Evolutionary conservation across 1,139 yeast genomes (phyloP).

Genomic region (Debaryomyces sp.): DNA sequence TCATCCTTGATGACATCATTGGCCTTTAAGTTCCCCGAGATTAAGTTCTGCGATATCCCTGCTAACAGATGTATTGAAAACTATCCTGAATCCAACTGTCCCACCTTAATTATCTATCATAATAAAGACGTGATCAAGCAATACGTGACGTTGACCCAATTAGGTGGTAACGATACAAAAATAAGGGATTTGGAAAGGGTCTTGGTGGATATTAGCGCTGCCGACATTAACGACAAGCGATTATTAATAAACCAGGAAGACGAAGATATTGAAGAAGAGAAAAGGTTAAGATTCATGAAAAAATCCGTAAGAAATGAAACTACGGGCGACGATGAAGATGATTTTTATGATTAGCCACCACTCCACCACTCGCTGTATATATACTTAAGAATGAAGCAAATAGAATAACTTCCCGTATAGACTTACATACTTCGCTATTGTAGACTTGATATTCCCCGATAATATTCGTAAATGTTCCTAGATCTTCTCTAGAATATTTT

Average conservation of each 20-base stretch:
- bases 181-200: constrained; percentile 70
- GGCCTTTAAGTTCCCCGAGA: constrained; percentile 68
- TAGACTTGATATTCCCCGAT: neutral
- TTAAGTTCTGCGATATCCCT: constrained; percentile 89
- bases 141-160: constrained; percentile 70
- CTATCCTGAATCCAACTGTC: constrained; percentile 88
- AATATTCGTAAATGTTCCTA: neutral
- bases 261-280: constrained; percentile 44
- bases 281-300: constrained; percentile 55
- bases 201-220: constrained; percentile 65
- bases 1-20: constrained; percentile 53
- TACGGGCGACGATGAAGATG: constrained; percentile 32
- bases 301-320: constrained; percentile 49
- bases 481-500: neutral
- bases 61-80: constrained; percentile 88
- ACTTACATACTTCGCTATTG: neutral
- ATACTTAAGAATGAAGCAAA: neutral
- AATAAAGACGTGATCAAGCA: constrained; percentile 79
- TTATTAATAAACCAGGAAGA: constrained; percentile 65
- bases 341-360: constrained; percentile 45
- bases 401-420: neutral
- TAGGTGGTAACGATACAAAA: constrained; percentile 83
- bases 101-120: constrained; percentile 82
- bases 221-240: constrained; percentile 66
- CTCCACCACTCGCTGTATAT: neutral